Conservation (phyloP, 768 basidiomycete species). For the Collybia sp. region DNA sequence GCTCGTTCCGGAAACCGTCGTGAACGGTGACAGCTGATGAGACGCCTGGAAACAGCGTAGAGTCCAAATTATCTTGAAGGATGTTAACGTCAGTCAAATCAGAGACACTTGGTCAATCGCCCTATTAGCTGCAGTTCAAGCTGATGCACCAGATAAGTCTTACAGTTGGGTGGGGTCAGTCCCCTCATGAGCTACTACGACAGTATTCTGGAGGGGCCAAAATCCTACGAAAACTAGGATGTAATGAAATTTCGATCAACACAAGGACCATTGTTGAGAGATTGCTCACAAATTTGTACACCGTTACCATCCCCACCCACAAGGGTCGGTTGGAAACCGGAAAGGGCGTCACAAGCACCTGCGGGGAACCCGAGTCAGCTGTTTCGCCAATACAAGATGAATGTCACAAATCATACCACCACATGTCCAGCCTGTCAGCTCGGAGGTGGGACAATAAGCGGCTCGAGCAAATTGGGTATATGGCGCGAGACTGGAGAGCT, state of each 20-base stretch:
- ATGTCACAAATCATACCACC: slow-evolving; percentile 26
- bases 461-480: slow-evolving; percentile 51
- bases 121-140: background rate
- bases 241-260: background rate
- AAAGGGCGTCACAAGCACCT: slow-evolving; percentile 36
- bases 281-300: slow-evolving; percentile 41
- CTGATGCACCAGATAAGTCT: slow-evolving; percentile 7
- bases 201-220: slow-evolving; percentile 42
- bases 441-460: slow-evolving; percentile 42
- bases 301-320: slow-evolving; percentile 47
- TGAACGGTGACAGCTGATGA: slow-evolving; percentile 39
- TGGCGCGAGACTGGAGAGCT: slow-evolving; percentile 35
- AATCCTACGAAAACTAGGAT: slow-evolving; percentile 50
- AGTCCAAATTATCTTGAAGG: slow-evolving; percentile 29
- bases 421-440: slow-evolving; percentile 36
- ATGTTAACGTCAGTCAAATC: slow-evolving; percentile 47
- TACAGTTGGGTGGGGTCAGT: slow-evolving; percentile 55
- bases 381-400: background rate
- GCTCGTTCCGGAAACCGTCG: slow-evolving; percentile 48
- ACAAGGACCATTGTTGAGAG: background rate
- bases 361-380: background rate
- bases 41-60: slow-evolving; percentile 52
- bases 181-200: slow-evolving; percentile 60
- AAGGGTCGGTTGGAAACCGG: slow-evolving; percentile 34
- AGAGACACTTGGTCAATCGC: slow-evolving; percentile 30